Evolutionary conservation across 495 filamentous ascomycete genomes (phyloP).

Genomic region (Cercophora samala): DNA sequence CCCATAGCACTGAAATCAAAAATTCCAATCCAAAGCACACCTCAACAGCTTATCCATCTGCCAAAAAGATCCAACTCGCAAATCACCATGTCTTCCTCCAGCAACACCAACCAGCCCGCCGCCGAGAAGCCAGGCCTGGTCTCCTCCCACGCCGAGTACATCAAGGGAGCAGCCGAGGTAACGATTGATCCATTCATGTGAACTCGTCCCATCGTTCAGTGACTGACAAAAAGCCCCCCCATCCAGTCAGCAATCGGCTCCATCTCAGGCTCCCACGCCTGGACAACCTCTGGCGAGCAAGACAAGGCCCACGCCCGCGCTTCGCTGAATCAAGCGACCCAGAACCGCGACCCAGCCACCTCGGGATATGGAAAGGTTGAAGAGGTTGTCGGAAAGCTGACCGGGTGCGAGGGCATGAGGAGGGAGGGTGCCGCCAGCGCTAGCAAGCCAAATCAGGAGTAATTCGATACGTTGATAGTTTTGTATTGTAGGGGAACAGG

Average conservation of each 20-base stretch:
- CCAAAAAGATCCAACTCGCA: not conserved
- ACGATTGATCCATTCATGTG: not conserved
- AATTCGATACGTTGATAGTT: not conserved
- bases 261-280: slow-evolving; percentile 44
- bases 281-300: slow-evolving; percentile 44
- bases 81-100: slow-evolving; percentile 17
- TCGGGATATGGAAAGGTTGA: slow-evolving; percentile 45
- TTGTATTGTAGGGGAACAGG: no score
- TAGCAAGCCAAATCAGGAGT: slow-evolving; percentile 13
- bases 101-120: slow-evolving; percentile 19
- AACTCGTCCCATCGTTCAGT: not conserved
- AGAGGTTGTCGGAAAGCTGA: slow-evolving; percentile 41
- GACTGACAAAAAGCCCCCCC: not conserved
- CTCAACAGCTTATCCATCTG: not conserved
- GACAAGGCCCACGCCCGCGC: slow-evolving; percentile 45
- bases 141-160: slow-evolving; percentile 44
- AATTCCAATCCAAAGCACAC: no score
- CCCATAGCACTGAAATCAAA: slow-evolving; percentile 2
- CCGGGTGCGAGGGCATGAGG: slow-evolving; percentile 48
- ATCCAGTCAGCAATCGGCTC: slow-evolving; percentile 39
- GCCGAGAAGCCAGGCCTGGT: slow-evolving; percentile 32
- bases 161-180: slow-evolving; percentile 49
- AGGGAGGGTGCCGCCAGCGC: slow-evolving; percentile 43
- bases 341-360: slow-evolving; percentile 38
- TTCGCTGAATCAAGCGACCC: slow-evolving; percentile 39